Base-by-base conservation (phyloP, 176 grass and related monocot genomes). In the Tillandsia leiboldiana region DNA sequence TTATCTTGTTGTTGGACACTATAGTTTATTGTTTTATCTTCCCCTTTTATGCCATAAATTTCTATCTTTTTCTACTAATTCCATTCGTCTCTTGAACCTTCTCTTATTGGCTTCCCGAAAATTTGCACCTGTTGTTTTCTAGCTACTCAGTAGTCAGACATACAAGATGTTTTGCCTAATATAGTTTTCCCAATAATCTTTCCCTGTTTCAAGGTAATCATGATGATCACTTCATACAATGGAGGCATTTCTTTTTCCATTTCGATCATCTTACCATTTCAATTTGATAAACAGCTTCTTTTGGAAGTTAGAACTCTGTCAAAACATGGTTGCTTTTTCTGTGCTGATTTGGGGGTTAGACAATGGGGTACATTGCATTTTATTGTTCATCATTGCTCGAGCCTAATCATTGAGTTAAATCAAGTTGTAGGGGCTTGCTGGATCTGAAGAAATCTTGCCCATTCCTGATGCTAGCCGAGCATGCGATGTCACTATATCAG, bases 361-460 rank as follows among this genome's bases (percentile, higher is more conserved):
- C 11, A 56, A 56, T 56, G 14, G 10, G 14, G 9, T 53, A 53
- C 51, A 53, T 53, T 53, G 11, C 22, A 61, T 15, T 61, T 23
- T 67, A 15, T 28, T 50, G 33, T 73, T 42, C 72, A 26, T 22
- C 13, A 12, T 83, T 15, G 50, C 24, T 54, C 66, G 64, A 48
- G 5, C 20, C 5, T 83, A 79, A 80, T 51, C 11, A 22, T 76
- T 42, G 6, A 28, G 64, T 52, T 29, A 66, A 63, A 72, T 73
- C 49, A 63, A 70, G 57, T 17, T 82, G 70, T 70, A 97, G 94
- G 87, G 84, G 70, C 94, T 97, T 75, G 94, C 89, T 69, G 84
- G 83, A 80, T 90, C 84, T 65, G 89, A 97, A 87, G 94, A 97
- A 71, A 81, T 90, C 72, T 62, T 92, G 74, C 89, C 86, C 42